Evolutionary conservation across 306 rosid species (phyloP).

Genomic region (Citrullus amarus): DNA sequence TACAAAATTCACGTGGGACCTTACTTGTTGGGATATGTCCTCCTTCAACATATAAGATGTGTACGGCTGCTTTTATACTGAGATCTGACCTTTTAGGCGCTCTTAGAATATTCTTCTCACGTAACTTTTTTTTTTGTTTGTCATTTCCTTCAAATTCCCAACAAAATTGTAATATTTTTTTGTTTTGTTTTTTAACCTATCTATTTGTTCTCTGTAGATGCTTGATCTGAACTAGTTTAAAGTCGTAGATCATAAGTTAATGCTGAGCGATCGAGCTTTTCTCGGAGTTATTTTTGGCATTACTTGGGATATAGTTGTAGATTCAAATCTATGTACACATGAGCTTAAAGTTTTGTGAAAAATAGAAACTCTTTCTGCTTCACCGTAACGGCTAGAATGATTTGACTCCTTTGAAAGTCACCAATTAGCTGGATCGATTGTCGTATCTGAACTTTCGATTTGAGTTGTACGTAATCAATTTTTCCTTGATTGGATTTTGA

Average conservation of each 20-base stretch:
- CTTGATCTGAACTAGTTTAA: not conserved
- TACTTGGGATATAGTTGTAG: not conserved
- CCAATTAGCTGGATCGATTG: not conserved
- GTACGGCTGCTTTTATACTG: constrained; percentile 11
- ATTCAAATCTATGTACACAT: not conserved
- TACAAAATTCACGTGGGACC: constrained; percentile 9
- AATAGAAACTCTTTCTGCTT: not conserved
- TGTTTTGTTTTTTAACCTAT: not conserved
- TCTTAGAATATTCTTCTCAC: constrained; percentile 9
- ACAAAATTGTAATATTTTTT: not conserved
- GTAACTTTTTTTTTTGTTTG: not conserved
- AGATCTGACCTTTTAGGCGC: constrained; percentile 13
- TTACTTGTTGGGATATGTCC: constrained; percentile 13
- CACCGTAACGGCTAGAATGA: not conserved
- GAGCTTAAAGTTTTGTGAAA: not conserved
- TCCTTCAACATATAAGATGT: constrained; percentile 12
- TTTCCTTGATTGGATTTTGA: not conserved
- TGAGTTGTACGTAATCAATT: not conserved
- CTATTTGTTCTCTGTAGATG: not conserved
- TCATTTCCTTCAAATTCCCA: not conserved
- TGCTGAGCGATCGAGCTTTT: not conserved
- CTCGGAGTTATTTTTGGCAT: not conserved
- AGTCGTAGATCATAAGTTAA: not conserved
- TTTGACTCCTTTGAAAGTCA: not conserved
- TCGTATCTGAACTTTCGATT: not conserved